Base-by-base conservation (phyloP, 352 stramenopile species). In the Globisporangium irregulare region DNA sequence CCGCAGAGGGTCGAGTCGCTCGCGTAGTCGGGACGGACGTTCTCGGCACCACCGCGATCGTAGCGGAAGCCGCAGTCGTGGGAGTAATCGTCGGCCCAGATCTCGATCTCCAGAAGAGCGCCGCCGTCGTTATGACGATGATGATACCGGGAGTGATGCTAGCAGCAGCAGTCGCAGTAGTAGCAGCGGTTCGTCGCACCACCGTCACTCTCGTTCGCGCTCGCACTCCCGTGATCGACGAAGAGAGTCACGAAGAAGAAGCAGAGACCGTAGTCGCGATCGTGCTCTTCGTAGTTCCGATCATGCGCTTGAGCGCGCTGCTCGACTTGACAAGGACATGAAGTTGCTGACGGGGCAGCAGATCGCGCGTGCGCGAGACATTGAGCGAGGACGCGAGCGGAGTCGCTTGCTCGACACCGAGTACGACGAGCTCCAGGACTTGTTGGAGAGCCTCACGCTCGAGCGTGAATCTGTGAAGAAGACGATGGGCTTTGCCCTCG, bases 401-500 rank as follows among this genome's bases (percentile, higher is more conserved):
- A 90, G 83, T 48, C 74, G 80, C 36, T 69, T 94, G 14, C 68
- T 76, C 24, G 62, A 60, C 24, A 70, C 87, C 14, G 79, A 84
- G 29, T 88, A 91, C 64, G 79, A 90, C 32, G 75, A 78, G 15
- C 81, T 94, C 18, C 73, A 79, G 32, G 64, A 67, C 10, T 68
- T 90, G 54, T 50, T 94, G 43, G 56, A 55, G 3, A 59, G 64
- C 0, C 36, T 92, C 41, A 91, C 84, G 7, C 62, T 94, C 27
- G 86, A 94, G 56, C 78, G 86, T 38, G 80, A 88, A 64, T 82
- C 80, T 1, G 79, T 94, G 29, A 91, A 91, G 67, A 74, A 77
- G 46, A 74, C 76, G 2, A 94, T 94, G 86, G 86, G 84, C 27
- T 94, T 91, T 66, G 80, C 80, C 10, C 73, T 94, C 67, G 86